phyloP scores from a whole-genome alignment of 2,329 filamentous ascomycete genomes.

The Proliferodiscus dingleyae region DNA sequence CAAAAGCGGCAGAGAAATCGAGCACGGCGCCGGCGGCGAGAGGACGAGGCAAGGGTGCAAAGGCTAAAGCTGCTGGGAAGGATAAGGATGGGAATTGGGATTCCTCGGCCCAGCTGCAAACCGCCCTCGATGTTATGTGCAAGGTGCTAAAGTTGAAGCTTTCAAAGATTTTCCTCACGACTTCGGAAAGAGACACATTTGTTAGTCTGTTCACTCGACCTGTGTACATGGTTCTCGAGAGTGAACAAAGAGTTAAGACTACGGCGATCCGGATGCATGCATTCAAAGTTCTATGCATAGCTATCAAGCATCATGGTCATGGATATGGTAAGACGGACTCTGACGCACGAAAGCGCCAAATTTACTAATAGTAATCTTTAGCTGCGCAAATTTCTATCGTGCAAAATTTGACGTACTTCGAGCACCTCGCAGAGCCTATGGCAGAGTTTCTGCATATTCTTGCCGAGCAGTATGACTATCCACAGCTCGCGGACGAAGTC shows the following conservation, averaged over 20 bases:
- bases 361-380: constrained; percentile 39
- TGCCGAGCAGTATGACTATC: constrained; percentile 95
- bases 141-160: constrained; percentile 92
- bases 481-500: constrained; percentile 90
- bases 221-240: constrained; percentile 90
- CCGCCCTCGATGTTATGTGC: constrained; percentile 88
- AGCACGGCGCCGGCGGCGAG: constrained; percentile 65
- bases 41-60: constrained; percentile 69
- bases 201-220: constrained; percentile 87
- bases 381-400: constrained; percentile 96
- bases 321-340: constrained; percentile 69
- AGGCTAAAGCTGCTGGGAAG: constrained; percentile 57
- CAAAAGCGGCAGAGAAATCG: constrained; percentile 87
- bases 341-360: constrained; percentile 13
- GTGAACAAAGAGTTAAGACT: constrained; percentile 85
- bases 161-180: constrained; percentile 89
- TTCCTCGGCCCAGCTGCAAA: constrained; percentile 79
- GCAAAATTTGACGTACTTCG: constrained; percentile 95
- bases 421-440: constrained; percentile 98
- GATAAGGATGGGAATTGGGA: constrained; percentile 79
- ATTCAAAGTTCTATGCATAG: constrained; percentile 94
- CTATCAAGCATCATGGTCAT: constrained; percentile 96
- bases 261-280: constrained; percentile 90
- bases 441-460: constrained; percentile 96
- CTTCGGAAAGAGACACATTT: constrained; percentile 93